A percentile compares a stretch with the other conserved stretches of the same genome.
phyloP scores from a whole-genome alignment of 1,284 basidiomycete genomes.

The Rhizoctonia solani region DNA sequence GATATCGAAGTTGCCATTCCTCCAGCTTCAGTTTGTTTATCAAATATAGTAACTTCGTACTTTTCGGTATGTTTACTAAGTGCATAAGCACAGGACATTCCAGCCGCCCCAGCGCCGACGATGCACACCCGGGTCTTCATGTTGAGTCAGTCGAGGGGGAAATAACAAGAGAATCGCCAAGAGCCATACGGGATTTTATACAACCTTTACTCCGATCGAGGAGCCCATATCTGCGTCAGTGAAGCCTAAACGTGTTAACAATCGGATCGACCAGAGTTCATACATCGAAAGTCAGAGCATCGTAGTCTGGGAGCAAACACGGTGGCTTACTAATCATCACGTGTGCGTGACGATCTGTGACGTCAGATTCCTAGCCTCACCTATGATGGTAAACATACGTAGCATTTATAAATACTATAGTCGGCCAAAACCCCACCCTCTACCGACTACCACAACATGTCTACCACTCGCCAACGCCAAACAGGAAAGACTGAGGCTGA shows the following conservation, averaged over 20 bases:
- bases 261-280: no score
- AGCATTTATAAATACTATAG: no score
- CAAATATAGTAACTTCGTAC: slow-evolving; percentile 60
- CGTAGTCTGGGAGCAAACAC: no score
- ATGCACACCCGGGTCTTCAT: slow-evolving; percentile 52
- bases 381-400: neutral
- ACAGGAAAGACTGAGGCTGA: neutral
- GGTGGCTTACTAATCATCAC: neutral
- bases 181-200: no score
- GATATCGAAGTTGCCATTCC: slow-evolving; percentile 64
- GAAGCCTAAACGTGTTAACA: no score
- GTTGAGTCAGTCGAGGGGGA: neutral
- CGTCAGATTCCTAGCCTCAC: no score
- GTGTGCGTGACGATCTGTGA: neutral
- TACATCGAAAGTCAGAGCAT: no score
- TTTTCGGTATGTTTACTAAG: slow-evolving; percentile 58
- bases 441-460: no score
- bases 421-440: no score
- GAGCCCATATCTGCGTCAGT: neutral
- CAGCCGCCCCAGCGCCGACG: slow-evolving; percentile 57
- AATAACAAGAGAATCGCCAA: neutral
- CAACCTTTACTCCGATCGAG: no score
- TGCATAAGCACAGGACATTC: slow-evolving; percentile 61
- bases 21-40: slow-evolving; percentile 56
- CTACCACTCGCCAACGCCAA: slow-evolving; percentile 20